A percentile compares a stretch with the other conserved stretches of the same genome.
Conservation (phyloP, 441 rosid species). For the Adansonia grandidieri region DNA sequence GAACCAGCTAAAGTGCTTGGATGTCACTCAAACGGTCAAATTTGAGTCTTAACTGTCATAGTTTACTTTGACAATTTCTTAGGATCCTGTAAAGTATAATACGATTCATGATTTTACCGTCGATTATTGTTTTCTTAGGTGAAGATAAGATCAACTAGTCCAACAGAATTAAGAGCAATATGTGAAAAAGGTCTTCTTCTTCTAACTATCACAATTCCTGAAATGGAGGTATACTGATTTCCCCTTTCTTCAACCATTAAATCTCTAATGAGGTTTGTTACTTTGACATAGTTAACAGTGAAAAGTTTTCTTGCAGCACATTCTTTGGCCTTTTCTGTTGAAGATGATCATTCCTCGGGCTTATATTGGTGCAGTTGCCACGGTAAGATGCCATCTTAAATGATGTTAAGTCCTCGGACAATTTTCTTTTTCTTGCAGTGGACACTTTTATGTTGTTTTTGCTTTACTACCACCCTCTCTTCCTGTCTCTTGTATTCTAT, state of each 20-base stretch:
- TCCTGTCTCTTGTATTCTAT: conserved; percentile 11
- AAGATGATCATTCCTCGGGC: conserved; percentile 82
- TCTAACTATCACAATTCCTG: conserved; percentile 90
- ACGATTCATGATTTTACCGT: background rate
- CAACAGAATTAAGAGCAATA: conserved; percentile 68
- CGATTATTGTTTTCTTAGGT: conserved; percentile 47
- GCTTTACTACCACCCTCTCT: conserved; percentile 7
- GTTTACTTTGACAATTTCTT: conserved; percentile 12
- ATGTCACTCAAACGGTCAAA: background rate
- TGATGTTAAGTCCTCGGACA: conserved; percentile 6
- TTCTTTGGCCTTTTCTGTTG: conserved; percentile 96
- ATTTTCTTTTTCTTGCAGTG: conserved; percentile 10
- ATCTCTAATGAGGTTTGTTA: conserved; percentile 17
- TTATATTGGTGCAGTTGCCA: conserved; percentile 82
- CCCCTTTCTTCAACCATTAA: conserved; percentile 20
- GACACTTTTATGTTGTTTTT: conserved; percentile 21
- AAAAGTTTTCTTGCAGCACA: conserved; percentile 56
- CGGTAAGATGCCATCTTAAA: conserved; percentile 54
- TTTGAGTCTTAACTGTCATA: conserved; percentile 13
- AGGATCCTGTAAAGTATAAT: conserved; percentile 14
- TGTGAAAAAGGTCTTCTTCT: conserved; percentile 97
- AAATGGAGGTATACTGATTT: conserved; percentile 79
- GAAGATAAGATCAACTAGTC: conserved; percentile 60
- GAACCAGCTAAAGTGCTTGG: background rate
- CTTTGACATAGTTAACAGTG: background rate